A percentile compares a stretch with the other conserved stretches of the same genome.
Conservation (phyloP, 2,329 filamentous ascomycete genomes). For the Pestalotiopsis sp. region DNA sequence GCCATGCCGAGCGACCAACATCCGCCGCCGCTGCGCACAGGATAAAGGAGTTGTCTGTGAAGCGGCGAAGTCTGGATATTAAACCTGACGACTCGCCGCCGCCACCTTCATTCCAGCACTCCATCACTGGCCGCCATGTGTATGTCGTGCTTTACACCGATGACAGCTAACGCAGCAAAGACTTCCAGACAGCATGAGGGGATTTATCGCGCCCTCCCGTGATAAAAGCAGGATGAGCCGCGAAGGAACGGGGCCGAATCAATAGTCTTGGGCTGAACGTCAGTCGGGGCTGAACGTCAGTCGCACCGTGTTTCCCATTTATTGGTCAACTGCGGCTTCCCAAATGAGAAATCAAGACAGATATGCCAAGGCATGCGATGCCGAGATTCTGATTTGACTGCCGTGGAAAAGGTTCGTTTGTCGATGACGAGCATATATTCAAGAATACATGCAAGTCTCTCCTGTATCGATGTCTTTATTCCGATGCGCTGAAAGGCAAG, state of each 20-base stretch:
- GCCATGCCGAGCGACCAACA: no score
- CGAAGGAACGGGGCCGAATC: not conserved
- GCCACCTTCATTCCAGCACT: not conserved
- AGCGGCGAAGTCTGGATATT: not conserved
- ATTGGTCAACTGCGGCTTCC: not conserved
- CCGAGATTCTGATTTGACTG: not conserved
- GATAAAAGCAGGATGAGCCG: not conserved
- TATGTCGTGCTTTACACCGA: not conserved
- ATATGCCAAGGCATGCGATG: not conserved
- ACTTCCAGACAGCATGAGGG: not conserved
- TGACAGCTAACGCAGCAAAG: not conserved
- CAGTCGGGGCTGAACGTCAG: not conserved
- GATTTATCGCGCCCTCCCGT: not conserved
- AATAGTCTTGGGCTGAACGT: not conserved
- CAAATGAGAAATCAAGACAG: constrained; percentile 7
- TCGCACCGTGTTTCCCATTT: constrained; percentile 1
- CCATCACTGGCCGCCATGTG: not conserved
- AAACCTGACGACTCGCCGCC: not conserved
- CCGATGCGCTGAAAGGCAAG: not conserved
- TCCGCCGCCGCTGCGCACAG: not conserved
- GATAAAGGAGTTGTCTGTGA: not conserved
- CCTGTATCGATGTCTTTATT: not conserved
- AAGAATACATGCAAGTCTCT: not conserved
- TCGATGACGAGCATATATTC: not conserved
- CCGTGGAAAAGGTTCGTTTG: not conserved